Evolutionary conservation across 768 basidiomycete species (phyloP), one percentile per base, ranked within the genome.

Genomic region (Mycena olivaceomarginata): DNA sequence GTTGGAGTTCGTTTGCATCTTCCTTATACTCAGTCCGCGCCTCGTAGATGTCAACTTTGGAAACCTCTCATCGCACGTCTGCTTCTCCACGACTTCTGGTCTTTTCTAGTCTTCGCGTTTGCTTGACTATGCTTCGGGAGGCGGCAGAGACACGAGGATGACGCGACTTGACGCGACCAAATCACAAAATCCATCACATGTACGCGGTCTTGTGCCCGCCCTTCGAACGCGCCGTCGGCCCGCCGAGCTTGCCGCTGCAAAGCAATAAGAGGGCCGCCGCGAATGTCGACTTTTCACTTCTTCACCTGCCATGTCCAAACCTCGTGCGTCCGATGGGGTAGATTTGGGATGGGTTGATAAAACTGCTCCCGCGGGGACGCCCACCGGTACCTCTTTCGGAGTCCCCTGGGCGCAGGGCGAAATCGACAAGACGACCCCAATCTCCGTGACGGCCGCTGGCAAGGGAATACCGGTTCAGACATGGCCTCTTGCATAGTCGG

Each of bases 401-500:
- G 74, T 87, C 20, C 86, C 86, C 25, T 87, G 87, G 86, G 77
- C 83, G 22, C 81, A 85, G 78, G 85, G 86, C 25, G 82, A 86
- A 72, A 79, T 87, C 40, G 86, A 87, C 79, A 85, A 83, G 66
- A 87, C 85, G 15, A 87, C 86, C 2, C 68, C 85, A 53, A 79
- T 85, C 69, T 68, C 79, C 16, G 62, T 83, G 13, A 77, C 68
- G 11, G 70, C 79, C 39, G 72, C 45, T 40, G 84, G 82, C 39
- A 75, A 80, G 41, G 48, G 77, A 31, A 77, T 85, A 20, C 82
- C 84, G 12, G 74, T 85, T 18, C 84, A 85, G 72, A 86, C 82
- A 20, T 87, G 86, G 86, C 86, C 86, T 4, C 74, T 87, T 67
- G 86, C 86, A 53, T 87, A 83, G 86, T 86, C 57, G 64, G 85